Evolutionary conservation across 2,329 filamentous ascomycete genomes (phyloP), one percentile per base, ranked within the genome.

Genomic region (Teratosphaeria zuluensis): DNA sequence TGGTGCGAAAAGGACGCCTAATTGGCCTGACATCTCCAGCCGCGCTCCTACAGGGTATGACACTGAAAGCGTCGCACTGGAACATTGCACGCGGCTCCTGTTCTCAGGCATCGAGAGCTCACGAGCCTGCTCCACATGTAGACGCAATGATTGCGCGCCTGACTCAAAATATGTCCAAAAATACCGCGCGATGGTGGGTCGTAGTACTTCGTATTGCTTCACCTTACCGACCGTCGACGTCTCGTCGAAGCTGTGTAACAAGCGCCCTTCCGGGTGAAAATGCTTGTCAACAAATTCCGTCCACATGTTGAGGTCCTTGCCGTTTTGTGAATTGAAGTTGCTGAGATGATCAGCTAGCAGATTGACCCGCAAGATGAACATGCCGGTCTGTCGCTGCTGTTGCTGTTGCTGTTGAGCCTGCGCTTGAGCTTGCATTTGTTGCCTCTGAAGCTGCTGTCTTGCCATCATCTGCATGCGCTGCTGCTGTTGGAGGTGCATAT

Each of bases 151-250:
- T 65, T 84, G 87, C 58, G 96, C 86, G 6, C 91, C 92, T 61
- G 90, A 92, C 59, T 87, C 86, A 70, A 94, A 96, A 68, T 95
- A 88, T 0, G 90, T 92, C 67, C 88, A 85, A 71, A 96, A 96
- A 73, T 94, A 97, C 68, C 92, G 85, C 35, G 92, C 84, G 53
- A 99, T 79, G 0, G 89, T 89, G 3, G 91, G 84, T 59, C 84
- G 89, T 2, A 87, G 83, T 54, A 97, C 90, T 71, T 96, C 92
- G 68, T 92, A 96, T 67, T 88, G 84, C 76, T 95, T 96, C 58
- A 87, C 82, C 19, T 61, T 63, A 21, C 56, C 55, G 35, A 56
- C 60, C 30, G 56, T 55, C 6, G 58, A 52, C 28, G 57, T 53
- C 8, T 61, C 58, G 55, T 66, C 60, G 55, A 69, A 67, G 51